A percentile compares a stretch with the other conserved stretches of the same genome.
Evolutionary conservation across 805 yeast genomes (phyloP).

Genomic region (Starmerella bacillaris): DNA sequence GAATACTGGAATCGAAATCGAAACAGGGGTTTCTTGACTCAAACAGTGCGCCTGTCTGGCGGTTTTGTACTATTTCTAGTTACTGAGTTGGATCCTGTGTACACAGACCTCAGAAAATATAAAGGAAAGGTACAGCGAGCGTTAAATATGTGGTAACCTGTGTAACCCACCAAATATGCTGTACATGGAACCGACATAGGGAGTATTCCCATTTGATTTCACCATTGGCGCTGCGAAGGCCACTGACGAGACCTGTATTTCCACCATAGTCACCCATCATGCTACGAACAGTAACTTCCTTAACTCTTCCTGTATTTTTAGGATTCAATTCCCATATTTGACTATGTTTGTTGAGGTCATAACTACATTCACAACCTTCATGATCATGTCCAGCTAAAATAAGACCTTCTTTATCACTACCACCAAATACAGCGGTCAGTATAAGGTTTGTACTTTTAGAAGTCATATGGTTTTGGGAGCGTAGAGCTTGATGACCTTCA

Average conservation of each 20-base stretch:
- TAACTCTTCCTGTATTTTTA: slow-evolving; percentile 8
- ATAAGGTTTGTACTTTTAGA: slow-evolving; percentile 48
- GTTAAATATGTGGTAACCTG: slow-evolving; percentile 32
- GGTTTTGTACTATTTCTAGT: too few relatives aligned
- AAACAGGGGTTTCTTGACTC: too few relatives aligned
- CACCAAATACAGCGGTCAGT: slow-evolving; percentile 46
- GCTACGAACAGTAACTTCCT: slow-evolving; percentile 69
- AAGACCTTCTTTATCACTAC: slow-evolving; percentile 43
- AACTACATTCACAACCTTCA: slow-evolving; percentile 69
- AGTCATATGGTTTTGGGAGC: slow-evolving; percentile 75
- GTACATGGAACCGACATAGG: slow-evolving; percentile 66
- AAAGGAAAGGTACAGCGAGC: too few relatives aligned
- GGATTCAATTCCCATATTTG: slow-evolving; percentile 14
- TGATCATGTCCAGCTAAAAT: slow-evolving; percentile 92
- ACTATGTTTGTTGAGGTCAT: slow-evolving; percentile 18
- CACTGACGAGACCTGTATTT: slow-evolving; percentile 68
- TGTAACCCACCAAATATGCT: slow-evolving; percentile 92
- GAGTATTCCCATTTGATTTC: slow-evolving; percentile 52
- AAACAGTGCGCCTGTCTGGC: too few relatives aligned
- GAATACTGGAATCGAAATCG: too few relatives aligned
- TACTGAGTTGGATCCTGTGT: too few relatives aligned
- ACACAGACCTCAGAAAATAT: too few relatives aligned
- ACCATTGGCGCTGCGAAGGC: slow-evolving; percentile 29
- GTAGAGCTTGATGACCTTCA: slow-evolving; percentile 39
- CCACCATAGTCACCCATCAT: slow-evolving; percentile 97